Base-by-base conservation (phyloP, 2,329 filamentous ascomycete species). In the Sclerotiophoma versabilis region DNA sequence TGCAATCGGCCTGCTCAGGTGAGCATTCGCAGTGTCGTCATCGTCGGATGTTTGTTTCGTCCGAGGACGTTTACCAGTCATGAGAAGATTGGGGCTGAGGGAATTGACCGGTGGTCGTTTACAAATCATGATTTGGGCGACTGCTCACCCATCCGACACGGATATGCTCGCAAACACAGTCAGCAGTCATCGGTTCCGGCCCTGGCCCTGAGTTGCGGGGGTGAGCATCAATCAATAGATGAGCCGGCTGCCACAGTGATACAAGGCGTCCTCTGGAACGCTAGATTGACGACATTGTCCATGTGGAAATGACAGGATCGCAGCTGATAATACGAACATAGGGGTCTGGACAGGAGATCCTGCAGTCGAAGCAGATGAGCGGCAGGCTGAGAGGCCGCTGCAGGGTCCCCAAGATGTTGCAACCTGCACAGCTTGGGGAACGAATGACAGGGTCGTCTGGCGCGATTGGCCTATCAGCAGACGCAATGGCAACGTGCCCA, bases 391-490 rank as follows among this genome's bases (percentile, higher is more conserved):
- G 56, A 66, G 64, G 60, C 65, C 63, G 68, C 62, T 71, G 71
- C 71, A 74, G 71, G 71, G 69, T 62, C 67, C 62, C 55, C 56
- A 44, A 53, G 49, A 47, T 51, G 49, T 56, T 59, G 57, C 58
- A 62, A 43, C 60, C 41, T 59, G 62, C 58, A 63, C 50, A 42
- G 30, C 23, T 29, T n/a, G 8, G 26, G 39, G 34, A 34, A 59
- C 59, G 62, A 63, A 60, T 63, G 60, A 66, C 56, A 60, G 62
- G 63, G 63, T 66, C 60, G 63, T 60, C 57, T 68, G 59, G 47
- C 57, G 57, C 63, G 58, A 73, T 73, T 72, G 71, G 57, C 71
- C 69, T 71, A 74, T 74, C 68, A 64, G 60, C 64, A 56, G 60
- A 58, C 59, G 50, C 62, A 63, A 62, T 60, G 58, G 56, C 57